Base-by-base conservation (phyloP, 1,284 basidiomycete genomes). In the Ganoderma boninense region DNA sequence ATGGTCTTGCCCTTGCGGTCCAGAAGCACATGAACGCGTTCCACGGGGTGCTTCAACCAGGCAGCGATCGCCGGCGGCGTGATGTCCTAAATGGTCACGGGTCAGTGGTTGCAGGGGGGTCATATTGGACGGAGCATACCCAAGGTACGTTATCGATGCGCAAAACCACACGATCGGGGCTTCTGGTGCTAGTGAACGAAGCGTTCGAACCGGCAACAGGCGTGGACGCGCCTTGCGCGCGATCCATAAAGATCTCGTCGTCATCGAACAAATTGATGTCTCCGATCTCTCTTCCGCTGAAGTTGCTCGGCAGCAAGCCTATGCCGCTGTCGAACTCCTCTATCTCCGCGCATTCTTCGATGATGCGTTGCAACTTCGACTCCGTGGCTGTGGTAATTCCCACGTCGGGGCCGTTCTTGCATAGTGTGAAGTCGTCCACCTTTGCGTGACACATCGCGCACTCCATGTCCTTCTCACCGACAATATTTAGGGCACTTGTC, bases 81-180 rank as follows among this genome's bases (percentile, higher is more conserved):
- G 71, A 95, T 92, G 77, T 95, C 93, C 93, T 94, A 69, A 16
- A 70, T 16, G 54, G 74, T 59, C 57, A 64, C 13, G 44, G 20
- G 23, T 64, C 40, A 67, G 59, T 29, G 61, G n/a, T n/a, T 65
- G n/a, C 4, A 63, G 8, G 59, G 35, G 2, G 62, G n/a, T 43
- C 20, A n/a, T 7, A 73, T 54, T 32, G 13, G 59, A 7, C 16
- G n/a, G 11, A 56, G 81, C 89, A 57, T 78, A 94, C 92, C 93
- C 93, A 95, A 64, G 94, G 94, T 66, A 95, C 92, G 74, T 95
- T 95, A 77, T 95, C 94, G 74, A 95, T 92, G 32, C 93, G 85
- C 62, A 95, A 84, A 20, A 95, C 92, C 49, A 89, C 85, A 43
- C 85, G 82, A 44, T 89, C 87, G 57, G 72, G 75, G 11, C 64